Evolutionary conservation across 2,329 filamentous ascomycete genomes (phyloP).

Genomic region (Talaromyces sp.): DNA sequence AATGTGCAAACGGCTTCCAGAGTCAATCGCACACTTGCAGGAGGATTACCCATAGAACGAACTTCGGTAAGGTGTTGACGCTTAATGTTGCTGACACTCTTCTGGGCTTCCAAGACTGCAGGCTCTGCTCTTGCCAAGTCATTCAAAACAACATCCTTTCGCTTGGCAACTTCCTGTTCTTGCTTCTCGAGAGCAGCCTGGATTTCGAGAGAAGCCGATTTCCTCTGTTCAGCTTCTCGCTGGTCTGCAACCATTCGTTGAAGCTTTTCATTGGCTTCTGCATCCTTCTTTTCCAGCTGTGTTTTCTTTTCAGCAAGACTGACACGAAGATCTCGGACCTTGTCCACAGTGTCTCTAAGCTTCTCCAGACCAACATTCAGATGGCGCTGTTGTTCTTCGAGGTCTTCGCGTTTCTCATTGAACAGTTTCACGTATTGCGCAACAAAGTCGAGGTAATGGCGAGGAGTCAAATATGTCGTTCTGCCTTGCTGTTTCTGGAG

Average conservation of each 20-base stretch:
- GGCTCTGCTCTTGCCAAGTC: constrained; percentile 90
- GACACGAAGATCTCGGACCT: constrained; percentile 84
- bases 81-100: constrained; percentile 98
- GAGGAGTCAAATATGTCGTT: constrained; percentile 86
- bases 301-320: constrained; percentile 92
- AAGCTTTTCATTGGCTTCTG: constrained; percentile 93
- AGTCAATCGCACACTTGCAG: constrained; percentile 81
- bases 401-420: constrained; percentile 95
- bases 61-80: constrained; percentile 95
- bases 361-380: constrained; percentile 98
- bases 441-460: constrained; percentile 97
- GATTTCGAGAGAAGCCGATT: constrained; percentile 81
- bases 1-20: constrained; percentile 95
- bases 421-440: constrained; percentile 96
- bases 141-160: constrained; percentile 75
- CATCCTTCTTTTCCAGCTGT: constrained; percentile 87
- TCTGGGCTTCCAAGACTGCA: constrained; percentile 85
- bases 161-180: constrained; percentile 76
- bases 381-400: constrained; percentile 98
- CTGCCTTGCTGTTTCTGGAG: constrained; percentile 88
- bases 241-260: constrained; percentile 97
- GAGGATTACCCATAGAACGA: constrained; percentile 90
- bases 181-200: constrained; percentile 83
- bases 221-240: constrained; percentile 85
- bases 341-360: constrained; percentile 90